These are phyloP conservation scores for Penicillium sp. DNA, from an alignment of 2,329 filamentous ascomycete genomes.

Conservation along the genomic window DNA sequence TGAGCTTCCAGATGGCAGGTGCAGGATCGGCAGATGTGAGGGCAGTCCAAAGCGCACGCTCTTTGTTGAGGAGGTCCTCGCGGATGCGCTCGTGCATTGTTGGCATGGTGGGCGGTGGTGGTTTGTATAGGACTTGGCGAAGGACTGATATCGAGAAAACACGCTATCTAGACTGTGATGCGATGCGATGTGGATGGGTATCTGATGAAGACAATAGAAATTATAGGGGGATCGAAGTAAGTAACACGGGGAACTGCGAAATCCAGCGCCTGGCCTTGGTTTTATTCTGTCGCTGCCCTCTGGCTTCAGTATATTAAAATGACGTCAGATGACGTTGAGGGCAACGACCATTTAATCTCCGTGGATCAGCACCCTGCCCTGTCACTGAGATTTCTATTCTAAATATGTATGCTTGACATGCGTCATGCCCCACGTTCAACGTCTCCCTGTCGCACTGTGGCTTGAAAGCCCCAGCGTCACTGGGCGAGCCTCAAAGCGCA, in stretches of 20 bases:
- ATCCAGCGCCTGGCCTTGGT: constrained; percentile 1
- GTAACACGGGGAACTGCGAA: background rate
- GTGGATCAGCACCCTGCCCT: constrained; percentile 9
- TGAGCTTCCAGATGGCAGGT: constrained; percentile 35
- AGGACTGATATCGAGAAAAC: background rate
- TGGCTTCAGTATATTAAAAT: constrained; percentile 4
- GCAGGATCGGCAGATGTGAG: constrained; percentile 39
- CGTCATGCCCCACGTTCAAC: constrained; percentile 23
- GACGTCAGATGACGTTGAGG: constrained; percentile 26
- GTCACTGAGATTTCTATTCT: constrained; percentile 5
- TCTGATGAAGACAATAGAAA: background rate
- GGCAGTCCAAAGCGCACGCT: constrained; percentile 40
- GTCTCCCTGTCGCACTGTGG: constrained; percentile 14
- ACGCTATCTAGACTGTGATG: background rate
- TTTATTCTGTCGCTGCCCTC: constrained; percentile 3
- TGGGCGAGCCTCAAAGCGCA: background rate
- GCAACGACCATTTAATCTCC: constrained; percentile 2
- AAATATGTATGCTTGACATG: constrained; percentile 9
- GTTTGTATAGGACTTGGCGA: background rate
- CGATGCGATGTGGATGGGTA: background rate
- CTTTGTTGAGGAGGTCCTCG: constrained; percentile 35
- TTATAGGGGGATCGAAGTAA: constrained; percentile 4
- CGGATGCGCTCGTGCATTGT: constrained; percentile 40
- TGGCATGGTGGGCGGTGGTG: constrained; percentile 26
- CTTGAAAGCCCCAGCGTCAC: constrained; percentile 24